Percentiles rank a stretch among this genome's conserved stretches.
These are phyloP conservation scores for Claviceps sp. DNA, from an alignment of 2,329 filamentous ascomycete species.

Conservation along the genomic window DNA sequence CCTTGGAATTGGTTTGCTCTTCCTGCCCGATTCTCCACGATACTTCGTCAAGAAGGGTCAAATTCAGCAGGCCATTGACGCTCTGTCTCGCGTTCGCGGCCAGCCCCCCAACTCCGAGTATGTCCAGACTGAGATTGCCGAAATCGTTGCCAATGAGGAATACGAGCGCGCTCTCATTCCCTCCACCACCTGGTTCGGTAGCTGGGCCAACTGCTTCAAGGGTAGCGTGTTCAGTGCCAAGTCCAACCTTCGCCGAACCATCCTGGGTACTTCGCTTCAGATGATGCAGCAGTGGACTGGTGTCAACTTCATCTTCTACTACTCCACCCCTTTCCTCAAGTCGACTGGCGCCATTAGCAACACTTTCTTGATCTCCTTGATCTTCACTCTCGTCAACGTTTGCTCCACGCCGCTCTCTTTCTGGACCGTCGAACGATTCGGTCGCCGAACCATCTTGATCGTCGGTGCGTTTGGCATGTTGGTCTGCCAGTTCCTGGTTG, in stretches of 20 bases:
- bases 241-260: slow-evolving; percentile 56
- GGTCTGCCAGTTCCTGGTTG: slow-evolving; percentile 76
- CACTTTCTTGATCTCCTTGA: slow-evolving; percentile 69
- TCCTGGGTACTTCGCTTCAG: slow-evolving; percentile 59
- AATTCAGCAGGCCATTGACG: slow-evolving; percentile 47
- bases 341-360: slow-evolving; percentile 63
- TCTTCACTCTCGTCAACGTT: slow-evolving; percentile 84
- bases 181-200: slow-evolving; percentile 47
- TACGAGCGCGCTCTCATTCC: slow-evolving; percentile 64
- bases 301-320: slow-evolving; percentile 90
- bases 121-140: slow-evolving; percentile 69
- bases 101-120: slow-evolving; percentile 60
- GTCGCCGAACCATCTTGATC: slow-evolving; percentile 69
- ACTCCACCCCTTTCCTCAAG: slow-evolving; percentile 73
- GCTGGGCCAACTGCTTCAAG: slow-evolving; percentile 57
- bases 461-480: slow-evolving; percentile 72
- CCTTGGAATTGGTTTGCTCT: slow-evolving; percentile 55
- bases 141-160: slow-evolving; percentile 82
- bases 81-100: slow-evolving; percentile 58
- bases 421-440: slow-evolving; percentile 70
- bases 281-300: slow-evolving; percentile 79
- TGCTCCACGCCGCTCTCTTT: slow-evolving; percentile 76
- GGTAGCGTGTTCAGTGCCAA: slow-evolving; percentile 49
- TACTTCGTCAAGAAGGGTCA: slow-evolving; percentile 72
- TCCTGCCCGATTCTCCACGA: slow-evolving; percentile 75